Conservation (phyloP, 371 early-diverging fungal species). For the Chytridiales sp. region DNA sequence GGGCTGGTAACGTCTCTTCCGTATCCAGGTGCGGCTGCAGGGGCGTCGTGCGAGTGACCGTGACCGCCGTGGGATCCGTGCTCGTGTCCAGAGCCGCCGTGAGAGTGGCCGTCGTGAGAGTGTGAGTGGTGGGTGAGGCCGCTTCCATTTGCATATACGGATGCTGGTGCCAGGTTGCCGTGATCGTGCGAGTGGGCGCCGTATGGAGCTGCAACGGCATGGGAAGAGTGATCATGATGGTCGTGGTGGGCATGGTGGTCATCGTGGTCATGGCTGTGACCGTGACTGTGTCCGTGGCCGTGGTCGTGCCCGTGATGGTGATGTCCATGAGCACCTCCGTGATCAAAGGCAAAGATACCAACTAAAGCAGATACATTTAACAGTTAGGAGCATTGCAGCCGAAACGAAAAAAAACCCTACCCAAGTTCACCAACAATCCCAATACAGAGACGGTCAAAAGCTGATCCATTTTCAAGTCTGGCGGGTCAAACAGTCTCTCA, state of each 20-base stretch:
- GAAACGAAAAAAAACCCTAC: constrained; percentile 17
- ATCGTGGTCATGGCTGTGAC: constrained; percentile 45
- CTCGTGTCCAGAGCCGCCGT: constrained; percentile 45
- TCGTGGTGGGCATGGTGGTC: constrained; percentile 11
- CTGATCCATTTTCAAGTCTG: constrained; percentile 82
- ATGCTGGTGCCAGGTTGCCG: too few relatives aligned
- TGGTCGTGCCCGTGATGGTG: constrained; percentile 22
- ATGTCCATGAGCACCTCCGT: constrained; percentile 43
- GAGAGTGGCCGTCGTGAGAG: too few relatives aligned
- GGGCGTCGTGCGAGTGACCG: constrained; percentile 30
- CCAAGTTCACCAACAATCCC: constrained; percentile 84
- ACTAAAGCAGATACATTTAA: constrained; percentile 48
- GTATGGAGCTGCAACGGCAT: neutral
- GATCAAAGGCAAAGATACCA: constrained; percentile 90
- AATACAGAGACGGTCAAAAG: constrained; percentile 83
- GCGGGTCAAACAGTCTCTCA: constrained; percentile 80
- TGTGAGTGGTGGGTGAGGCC: too few relatives aligned
- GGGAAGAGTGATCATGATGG: constrained; percentile 21
- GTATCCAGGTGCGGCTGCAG: neutral
- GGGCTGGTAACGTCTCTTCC: neutral
- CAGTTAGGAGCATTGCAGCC: neutral
- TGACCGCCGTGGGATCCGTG: constrained; percentile 50
- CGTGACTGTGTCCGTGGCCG: constrained; percentile 43
- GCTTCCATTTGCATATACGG: too few relatives aligned
- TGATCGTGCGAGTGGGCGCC: too few relatives aligned